Percentiles rank a stretch among this genome's conserved stretches.
Conservation (phyloP, 805 yeast genomes). For the Monosporozyma siamensis region DNA sequence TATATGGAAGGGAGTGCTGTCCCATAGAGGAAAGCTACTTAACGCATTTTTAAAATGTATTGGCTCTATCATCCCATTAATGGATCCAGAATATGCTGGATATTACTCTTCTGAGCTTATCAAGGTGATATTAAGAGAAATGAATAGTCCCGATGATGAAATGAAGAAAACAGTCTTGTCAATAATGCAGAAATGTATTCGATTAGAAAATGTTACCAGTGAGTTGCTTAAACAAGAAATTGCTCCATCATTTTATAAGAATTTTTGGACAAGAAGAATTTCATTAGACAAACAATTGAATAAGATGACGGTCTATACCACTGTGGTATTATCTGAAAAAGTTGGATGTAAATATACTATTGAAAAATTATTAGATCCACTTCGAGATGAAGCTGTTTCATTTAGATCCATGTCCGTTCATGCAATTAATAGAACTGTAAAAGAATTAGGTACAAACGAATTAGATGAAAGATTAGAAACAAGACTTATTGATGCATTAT, state of each 20-base stretch:
- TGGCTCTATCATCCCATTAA: conserved; percentile 73
- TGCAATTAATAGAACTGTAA: conserved; percentile 49
- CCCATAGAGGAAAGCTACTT: conserved; percentile 67
- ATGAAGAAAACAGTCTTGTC: conserved; percentile 66
- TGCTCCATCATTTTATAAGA: conserved; percentile 50
- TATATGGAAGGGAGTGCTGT: conserved; percentile 68
- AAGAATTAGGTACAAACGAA: conserved; percentile 45
- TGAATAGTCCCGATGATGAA: conserved; percentile 76
- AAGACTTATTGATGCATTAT: conserved; percentile 66
- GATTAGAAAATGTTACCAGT: conserved; percentile 47
- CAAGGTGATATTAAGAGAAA: conserved; percentile 58
- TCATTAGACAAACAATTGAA: conserved; percentile 58
- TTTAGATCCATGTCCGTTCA: conserved; percentile 72
- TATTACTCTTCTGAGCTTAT: conserved; percentile 71
- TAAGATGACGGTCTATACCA: conserved; percentile 60
- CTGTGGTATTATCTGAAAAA: conserved; percentile 54
- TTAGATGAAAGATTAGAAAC: conserved; percentile 54
- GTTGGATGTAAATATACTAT: conserved; percentile 57
- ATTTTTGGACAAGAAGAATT: conserved; percentile 75
- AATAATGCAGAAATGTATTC: conserved; percentile 58
- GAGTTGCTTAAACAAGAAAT: conserved; percentile 43
- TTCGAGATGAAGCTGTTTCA: conserved; percentile 79
- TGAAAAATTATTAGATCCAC: conserved; percentile 43
- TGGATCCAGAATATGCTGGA: conserved; percentile 74
- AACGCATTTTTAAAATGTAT: conserved; percentile 71